phyloP scores from a whole-genome alignment of 1,139 yeast species.

The Hanseniaspora uvarum region DNA sequence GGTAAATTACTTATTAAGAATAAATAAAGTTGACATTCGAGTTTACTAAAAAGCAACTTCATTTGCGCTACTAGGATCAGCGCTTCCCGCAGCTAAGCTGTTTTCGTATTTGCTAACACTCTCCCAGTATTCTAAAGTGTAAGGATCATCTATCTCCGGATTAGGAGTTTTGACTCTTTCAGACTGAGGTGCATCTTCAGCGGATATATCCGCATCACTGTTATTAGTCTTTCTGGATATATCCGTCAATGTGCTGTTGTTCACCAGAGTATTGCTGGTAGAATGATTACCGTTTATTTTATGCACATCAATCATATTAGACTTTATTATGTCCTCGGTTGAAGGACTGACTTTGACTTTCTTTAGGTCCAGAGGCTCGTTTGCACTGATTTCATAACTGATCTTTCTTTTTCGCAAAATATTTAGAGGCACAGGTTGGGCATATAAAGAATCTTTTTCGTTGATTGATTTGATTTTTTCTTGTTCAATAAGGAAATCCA shows the following conservation, averaged over 20 bases:
- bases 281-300: neutral
- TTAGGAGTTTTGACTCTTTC: conserved; percentile 1
- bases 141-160: conserved; percentile 7
- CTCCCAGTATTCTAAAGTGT: conserved; percentile 12
- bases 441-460: neutral
- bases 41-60: conserved; percentile 1
- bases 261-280: neutral
- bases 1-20: no score
- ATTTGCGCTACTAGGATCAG: neutral
- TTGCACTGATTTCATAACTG: neutral
- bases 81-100: neutral
- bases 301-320: neutral
- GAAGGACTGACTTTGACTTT: conserved; percentile 8
- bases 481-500: conserved; percentile 1
- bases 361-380: conserved; percentile 1
- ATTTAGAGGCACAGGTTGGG: conserved; percentile 11
- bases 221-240: neutral
- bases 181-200: neutral
- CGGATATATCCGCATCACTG: neutral
- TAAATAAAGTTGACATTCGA: neutral
- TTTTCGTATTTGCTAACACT: conserved; percentile 6
- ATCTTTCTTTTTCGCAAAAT: conserved; percentile 8
- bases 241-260: neutral
- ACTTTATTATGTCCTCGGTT: conserved; percentile 3
- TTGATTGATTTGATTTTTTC: neutral